Conservation (phyloP, 495 filamentous ascomycete genomes). For the Xylaria sp. region DNA sequence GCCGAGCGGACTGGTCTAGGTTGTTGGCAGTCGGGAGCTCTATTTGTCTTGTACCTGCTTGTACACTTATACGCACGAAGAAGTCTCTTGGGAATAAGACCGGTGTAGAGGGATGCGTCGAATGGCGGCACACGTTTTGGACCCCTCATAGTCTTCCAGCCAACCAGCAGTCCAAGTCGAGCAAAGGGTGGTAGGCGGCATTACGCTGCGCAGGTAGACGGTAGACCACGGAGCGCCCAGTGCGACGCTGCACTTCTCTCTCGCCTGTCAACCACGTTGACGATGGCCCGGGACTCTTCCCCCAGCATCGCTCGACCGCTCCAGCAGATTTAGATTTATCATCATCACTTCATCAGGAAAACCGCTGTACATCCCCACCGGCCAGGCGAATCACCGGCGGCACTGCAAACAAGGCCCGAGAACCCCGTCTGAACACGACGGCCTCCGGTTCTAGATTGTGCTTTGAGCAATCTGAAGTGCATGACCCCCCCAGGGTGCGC, state of each 20-base stretch:
- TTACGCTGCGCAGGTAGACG: conserved; percentile 10
- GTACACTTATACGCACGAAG: neutral
- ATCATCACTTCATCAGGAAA: conserved; percentile 38
- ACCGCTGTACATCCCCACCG: conserved; percentile 10
- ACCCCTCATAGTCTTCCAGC: neutral
- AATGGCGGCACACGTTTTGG: neutral
- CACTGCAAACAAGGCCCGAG: neutral
- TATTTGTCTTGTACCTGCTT: neutral
- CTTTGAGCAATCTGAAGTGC: neutral
- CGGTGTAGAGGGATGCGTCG: conserved; percentile 24
- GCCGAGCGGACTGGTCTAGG: neutral
- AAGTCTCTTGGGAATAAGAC: conserved; percentile 13
- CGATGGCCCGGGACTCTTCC: conserved; percentile 2
- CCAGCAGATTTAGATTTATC: conserved; percentile 42
- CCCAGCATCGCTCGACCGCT: conserved; percentile 3
- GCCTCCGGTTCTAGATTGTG: conserved; percentile 19
- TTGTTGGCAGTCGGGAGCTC: neutral
- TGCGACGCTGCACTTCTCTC: conserved; percentile 18
- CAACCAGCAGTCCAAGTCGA: conserved; percentile 12
- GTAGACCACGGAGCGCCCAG: conserved; percentile 22
- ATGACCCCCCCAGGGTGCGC: conserved; percentile 6
- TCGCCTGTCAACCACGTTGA: conserved; percentile 21
- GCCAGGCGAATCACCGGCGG: conserved; percentile 2
- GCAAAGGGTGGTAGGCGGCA: conserved; percentile 11
- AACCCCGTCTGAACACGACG: neutral